Evolutionary conservation across 805 yeast genomes (phyloP).

Genomic region (Sugiyamaella floridensis): DNA sequence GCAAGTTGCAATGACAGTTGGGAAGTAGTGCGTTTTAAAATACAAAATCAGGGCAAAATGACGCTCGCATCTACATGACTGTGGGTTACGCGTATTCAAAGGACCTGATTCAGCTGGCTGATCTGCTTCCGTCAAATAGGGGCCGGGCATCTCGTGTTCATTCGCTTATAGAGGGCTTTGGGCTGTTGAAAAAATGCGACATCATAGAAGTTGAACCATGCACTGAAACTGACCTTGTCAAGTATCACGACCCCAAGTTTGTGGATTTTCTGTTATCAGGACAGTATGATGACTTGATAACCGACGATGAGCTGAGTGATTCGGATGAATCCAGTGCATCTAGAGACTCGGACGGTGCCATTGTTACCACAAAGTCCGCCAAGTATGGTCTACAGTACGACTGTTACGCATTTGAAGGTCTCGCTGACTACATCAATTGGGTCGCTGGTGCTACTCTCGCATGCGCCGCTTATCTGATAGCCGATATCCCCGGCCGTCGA

Average conservation of each 20-base stretch:
- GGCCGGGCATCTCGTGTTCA: constrained; percentile 44
- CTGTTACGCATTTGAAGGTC: constrained; percentile 53
- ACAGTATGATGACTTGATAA: constrained; percentile 8
- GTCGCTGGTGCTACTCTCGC: constrained; percentile 54
- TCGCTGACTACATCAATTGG: constrained; percentile 43
- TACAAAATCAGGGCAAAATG: background rate
- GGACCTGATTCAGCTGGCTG: constrained; percentile 25
- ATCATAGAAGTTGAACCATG: constrained; percentile 29
- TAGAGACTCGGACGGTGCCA: constrained; percentile 6
- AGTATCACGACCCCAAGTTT: constrained; percentile 45
- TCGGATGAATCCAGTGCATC: constrained; percentile 6
- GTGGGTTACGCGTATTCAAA: constrained; percentile 24
- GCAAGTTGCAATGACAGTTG: background rate
- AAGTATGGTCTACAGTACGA: constrained; percentile 50
- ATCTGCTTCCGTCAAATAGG: constrained; percentile 46
- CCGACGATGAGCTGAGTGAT: constrained; percentile 14
- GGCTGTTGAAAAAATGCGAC: constrained; percentile 28
- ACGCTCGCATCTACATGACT: background rate
- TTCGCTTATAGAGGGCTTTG: constrained; percentile 38
- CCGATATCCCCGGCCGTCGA: constrained; percentile 6
- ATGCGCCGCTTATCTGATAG: constrained; percentile 36
- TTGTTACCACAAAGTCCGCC: constrained; percentile 4
- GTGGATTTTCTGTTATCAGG: constrained; percentile 35
- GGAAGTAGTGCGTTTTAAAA: background rate
- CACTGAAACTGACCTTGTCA: constrained; percentile 34